Base-by-base conservation (phyloP, 2,329 filamentous ascomycete species). In the Colletotrichum sublineola region DNA sequence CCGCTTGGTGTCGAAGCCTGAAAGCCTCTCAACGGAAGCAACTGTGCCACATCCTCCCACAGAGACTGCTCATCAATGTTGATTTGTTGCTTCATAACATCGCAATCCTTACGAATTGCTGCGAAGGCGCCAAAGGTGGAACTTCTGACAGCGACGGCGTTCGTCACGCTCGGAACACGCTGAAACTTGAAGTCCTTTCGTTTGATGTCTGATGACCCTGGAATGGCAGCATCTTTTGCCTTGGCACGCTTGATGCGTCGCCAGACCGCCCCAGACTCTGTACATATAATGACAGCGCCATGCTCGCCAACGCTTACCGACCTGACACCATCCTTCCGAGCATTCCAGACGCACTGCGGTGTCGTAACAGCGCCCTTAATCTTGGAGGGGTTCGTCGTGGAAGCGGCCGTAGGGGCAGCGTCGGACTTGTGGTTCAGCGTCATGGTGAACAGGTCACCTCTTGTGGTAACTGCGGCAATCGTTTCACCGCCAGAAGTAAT, bases 151-250 rank as follows among this genome's bases (percentile, higher is more conserved):
- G 92, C 91, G 42, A 93, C 88, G 18, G 97, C 94, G 46, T 95
- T 91, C 1, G 94, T 97, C 68, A 99, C 89, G 53, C 93, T 95
- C 1, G 96, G 93, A 11, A 99, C 91, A 69, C 96, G 91, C 77
- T 96, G 92, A 76, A 98, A 99, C 80, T 99, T 99, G 85, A 97
- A 97, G 78, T 97, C 95, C 76, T 97, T 97, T 15, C 90, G 88
- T 77, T 90, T 93, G 44, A 87, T 85, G 31, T 91, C 90, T 1
- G 83, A 81, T 1, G 81, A 81, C 4, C 83, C 84, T 15, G 83
- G 64, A 29, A 82, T 81, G 1, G 85, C 84, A 29, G 89, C 86
- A 75, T 92, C 91, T 77, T 97, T 97, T 62, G 93, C 91, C 75
- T 96, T 97, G 36, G 89, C 87, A 73, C 96, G 90, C 78, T 94